Conservation (phyloP, 345 rosid genomes). For the Salix udensis region DNA sequence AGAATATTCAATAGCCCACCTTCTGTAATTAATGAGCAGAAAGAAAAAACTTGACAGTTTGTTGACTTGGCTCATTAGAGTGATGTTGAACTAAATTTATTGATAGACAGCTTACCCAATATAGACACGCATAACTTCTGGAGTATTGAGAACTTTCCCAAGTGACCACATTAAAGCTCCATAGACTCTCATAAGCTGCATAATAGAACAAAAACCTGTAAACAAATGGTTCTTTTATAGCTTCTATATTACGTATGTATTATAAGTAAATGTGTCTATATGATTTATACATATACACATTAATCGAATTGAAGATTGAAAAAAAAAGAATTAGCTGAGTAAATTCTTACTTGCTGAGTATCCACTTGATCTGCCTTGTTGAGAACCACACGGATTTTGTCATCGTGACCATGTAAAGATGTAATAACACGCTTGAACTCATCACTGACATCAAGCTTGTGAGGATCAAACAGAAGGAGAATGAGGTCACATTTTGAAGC, state of each 20-base stretch:
- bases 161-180: slow-evolving; percentile 99
- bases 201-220: slow-evolving; percentile 3
- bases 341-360: slow-evolving; percentile 68
- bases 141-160: slow-evolving; percentile 91
- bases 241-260: too few species aligned
- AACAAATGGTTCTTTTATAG: too few species aligned
- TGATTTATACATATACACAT: not conserved
- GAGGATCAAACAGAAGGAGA: slow-evolving; percentile 92
- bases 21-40: not conserved
- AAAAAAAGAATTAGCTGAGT: not conserved
- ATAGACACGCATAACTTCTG: slow-evolving; percentile 91
- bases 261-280: too few species aligned
- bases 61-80: not conserved
- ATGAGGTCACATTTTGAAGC: slow-evolving; percentile 96
- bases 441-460: slow-evolving; percentile 91
- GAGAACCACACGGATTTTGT: slow-evolving; percentile 92
- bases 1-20: too few species aligned
- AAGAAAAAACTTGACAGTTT: not conserved
- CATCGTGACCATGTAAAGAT: slow-evolving; percentile 91
- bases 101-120: slow-evolving; percentile 56
- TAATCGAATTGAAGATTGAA: not conserved
- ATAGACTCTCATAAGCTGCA: slow-evolving; percentile 95
- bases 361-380: slow-evolving; percentile 96
- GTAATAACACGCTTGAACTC: slow-evolving; percentile 96
- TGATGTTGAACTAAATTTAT: not conserved